A percentile compares a stretch with the other conserved stretches of the same genome.
Evolutionary conservation across 495 filamentous ascomycete species (phyloP).

Genomic region (Halenospora varia): DNA sequence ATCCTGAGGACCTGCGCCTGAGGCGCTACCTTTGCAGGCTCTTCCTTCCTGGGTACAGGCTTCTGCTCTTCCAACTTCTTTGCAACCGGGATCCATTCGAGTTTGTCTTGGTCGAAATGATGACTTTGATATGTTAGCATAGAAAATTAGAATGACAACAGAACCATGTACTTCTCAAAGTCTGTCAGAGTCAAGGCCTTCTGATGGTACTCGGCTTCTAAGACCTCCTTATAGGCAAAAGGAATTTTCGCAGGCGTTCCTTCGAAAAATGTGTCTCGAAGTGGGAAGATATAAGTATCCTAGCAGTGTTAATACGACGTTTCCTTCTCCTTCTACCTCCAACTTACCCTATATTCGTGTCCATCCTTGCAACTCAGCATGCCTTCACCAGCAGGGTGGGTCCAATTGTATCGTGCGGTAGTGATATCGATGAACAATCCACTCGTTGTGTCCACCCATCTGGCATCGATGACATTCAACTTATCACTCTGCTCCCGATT

Average conservation of each 20-base stretch:
- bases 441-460: conserved; percentile 75
- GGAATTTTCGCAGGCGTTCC: conserved; percentile 58
- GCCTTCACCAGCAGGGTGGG: conserved; percentile 34
- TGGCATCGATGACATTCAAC: conserved; percentile 78
- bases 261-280: conserved; percentile 54
- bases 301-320: conserved; percentile 7
- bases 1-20: conserved; percentile 10
- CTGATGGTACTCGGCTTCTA: conserved; percentile 54
- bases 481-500: conserved; percentile 59
- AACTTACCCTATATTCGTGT: conserved; percentile 34
- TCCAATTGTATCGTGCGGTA: conserved; percentile 60
- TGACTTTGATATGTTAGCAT: conserved; percentile 27
- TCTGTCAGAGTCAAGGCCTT: conserved; percentile 38
- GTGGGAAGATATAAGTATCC: conserved; percentile 36
- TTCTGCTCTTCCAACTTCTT: neutral
- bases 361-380: conserved; percentile 40
- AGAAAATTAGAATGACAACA: neutral
- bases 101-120: conserved; percentile 31
- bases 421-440: conserved; percentile 89
- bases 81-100: conserved; percentile 31
- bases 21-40: conserved; percentile 8
- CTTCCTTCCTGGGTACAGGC: neutral
- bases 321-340: neutral
- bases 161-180: conserved; percentile 15
- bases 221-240: conserved; percentile 54